These are phyloP conservation scores for Pseudotsuga menziesii DNA, from an alignment of 75 land plant genomes.

Conservation along the genomic window DNA sequence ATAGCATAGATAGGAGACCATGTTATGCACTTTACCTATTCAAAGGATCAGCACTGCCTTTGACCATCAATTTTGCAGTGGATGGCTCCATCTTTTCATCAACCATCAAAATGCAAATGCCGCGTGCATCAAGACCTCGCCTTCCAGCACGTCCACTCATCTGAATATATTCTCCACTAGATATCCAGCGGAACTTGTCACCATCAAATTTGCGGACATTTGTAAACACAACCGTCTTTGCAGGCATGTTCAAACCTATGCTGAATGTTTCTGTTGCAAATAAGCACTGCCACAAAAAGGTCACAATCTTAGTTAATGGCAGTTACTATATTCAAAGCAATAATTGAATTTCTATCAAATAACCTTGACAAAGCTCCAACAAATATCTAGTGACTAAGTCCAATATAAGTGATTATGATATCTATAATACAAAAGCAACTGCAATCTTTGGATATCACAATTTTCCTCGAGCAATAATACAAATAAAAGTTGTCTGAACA, in stretches of 20 bases:
- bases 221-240: slow-evolving; percentile 97
- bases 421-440: background rate
- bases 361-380: background rate
- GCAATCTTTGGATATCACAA: background rate
- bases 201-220: slow-evolving; percentile 99
- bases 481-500: no score
- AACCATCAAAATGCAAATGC: slow-evolving; percentile 94
- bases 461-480: background rate
- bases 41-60: slow-evolving; percentile 91
- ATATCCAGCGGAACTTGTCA: slow-evolving; percentile 91
- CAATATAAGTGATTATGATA: background rate
- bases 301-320: background rate
- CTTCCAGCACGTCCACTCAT: slow-evolving; percentile 99
- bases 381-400: background rate
- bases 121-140: slow-evolving; percentile 96
- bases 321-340: background rate
- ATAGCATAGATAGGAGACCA: no score
- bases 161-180: slow-evolving; percentile 98
- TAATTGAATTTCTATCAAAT: background rate
- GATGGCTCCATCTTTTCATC: slow-evolving; percentile 98
- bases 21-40: slow-evolving; percentile 55
- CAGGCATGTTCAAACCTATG: slow-evolving; percentile 99
- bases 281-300: slow-evolving; percentile 62
- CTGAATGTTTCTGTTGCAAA: slow-evolving; percentile 99
- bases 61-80: slow-evolving; percentile 90